Base-by-base conservation (phyloP, 352 stramenopile species). In the Nothophytophthora sp. region DNA sequence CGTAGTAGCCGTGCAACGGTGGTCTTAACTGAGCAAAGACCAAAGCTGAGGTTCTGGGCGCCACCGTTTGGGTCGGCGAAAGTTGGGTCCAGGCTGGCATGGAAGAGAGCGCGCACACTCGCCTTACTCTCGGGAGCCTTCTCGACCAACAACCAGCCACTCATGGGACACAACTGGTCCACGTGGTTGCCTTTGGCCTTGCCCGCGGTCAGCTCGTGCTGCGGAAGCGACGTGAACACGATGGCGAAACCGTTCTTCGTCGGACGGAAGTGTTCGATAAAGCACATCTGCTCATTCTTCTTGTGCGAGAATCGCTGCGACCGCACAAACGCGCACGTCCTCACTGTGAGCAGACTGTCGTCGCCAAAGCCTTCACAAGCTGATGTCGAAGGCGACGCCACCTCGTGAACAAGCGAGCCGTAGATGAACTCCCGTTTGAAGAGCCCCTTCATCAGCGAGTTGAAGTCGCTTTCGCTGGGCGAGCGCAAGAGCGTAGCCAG, bases 401-500 rank as follows among this genome's bases (percentile, higher is more conserved):
- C 39, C 6, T 63, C 34, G 30, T 76, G 55, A 9, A 73, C 68
- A 43, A 82, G n/a, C 1, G 68, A 73, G 2, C 72, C 69, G 43
- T 76, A 77, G 47, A 82, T 77, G 30, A 80, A 82, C 27, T 77
- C 53, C 0, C 60, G 43, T 40, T 71, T 60, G 63, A 71, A 77
- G 4, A 80, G 23, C 5, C 56, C 29, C 19, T 64, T 58, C 69
- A 82, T 80, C n/a, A 67, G 24, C 1, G 33, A 41, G 36, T 79
- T 79, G 39, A 60, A 73, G 30, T 67, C 62, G 29, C 35, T 72
- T 36, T 79, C 68, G 23, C 48, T 67, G 4, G 57, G 33, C 0
- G 58, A 66, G 7, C 58, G 24, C 22, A 82, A 34, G 2, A 63
- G 34, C 5, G 55, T 55, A 4, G 57, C 47, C 32, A 73, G 27